These are phyloP conservation scores for Lithohypha guttulata DNA, from an alignment of 2,329 filamentous ascomycete genomes.

Conservation along the genomic window DNA sequence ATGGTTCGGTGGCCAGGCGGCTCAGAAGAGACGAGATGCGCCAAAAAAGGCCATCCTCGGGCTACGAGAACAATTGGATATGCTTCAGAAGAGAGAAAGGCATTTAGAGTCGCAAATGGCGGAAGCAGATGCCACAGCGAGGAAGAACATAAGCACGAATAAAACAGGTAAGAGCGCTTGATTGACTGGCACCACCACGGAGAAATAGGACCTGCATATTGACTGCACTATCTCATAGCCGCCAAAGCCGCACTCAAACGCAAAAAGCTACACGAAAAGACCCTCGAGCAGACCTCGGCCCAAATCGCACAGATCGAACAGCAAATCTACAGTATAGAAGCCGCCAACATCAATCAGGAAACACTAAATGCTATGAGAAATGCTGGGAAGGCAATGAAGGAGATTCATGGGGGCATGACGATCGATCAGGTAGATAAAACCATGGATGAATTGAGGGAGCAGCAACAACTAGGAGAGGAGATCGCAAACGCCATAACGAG, in stretches of 20 bases:
- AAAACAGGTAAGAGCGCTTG: constrained; percentile 64
- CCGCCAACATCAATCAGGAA: constrained; percentile 97
- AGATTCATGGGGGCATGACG: constrained; percentile 81
- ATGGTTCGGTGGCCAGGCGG: constrained; percentile 80
- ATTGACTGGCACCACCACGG: background rate
- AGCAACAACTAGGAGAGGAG: constrained; percentile 86
- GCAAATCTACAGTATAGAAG: constrained; percentile 93
- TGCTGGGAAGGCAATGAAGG: constrained; percentile 80
- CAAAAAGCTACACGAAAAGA: constrained; percentile 90
- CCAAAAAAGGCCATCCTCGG: constrained; percentile 94
- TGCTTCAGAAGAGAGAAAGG: constrained; percentile 93
- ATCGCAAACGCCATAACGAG: constrained; percentile 76
- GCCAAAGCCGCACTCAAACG: constrained; percentile 82
- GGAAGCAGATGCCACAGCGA: constrained; percentile 77
- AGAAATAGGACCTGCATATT: background rate
- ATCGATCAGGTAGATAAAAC: constrained; percentile 91
- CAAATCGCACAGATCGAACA: constrained; percentile 90
- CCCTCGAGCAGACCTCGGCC: constrained; percentile 76
- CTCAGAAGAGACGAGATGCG: constrained; percentile 80
- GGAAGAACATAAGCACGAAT: constrained; percentile 80
- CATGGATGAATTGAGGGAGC: constrained; percentile 86
- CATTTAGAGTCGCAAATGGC: constrained; percentile 86
- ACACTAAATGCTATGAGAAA: constrained; percentile 90
- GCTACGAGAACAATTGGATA: constrained; percentile 80
- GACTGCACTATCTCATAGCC: constrained; percentile 45